Conservation (phyloP, 2,329 filamentous ascomycete species). For the Verticillium tricorpus region DNA sequence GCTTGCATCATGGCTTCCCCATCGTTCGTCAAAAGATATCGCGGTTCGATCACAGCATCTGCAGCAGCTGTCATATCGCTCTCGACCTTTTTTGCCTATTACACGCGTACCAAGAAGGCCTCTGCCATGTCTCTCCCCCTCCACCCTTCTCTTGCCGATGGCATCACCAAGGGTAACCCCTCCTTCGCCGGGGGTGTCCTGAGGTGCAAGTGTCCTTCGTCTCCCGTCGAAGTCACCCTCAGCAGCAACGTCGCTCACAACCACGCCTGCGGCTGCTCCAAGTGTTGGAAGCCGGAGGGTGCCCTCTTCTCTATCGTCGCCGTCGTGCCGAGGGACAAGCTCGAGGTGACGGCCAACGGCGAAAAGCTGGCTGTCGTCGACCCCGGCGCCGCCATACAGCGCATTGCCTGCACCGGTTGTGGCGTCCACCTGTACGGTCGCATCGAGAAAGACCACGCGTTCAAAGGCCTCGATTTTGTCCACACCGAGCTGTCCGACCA, state of each 20-base stretch:
- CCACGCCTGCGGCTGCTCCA: conserved; percentile 67
- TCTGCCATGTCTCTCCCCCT: conserved; percentile 37
- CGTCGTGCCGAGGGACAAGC: conserved; percentile 51
- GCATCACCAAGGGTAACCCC: conserved; percentile 49
- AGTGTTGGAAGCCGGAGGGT: conserved; percentile 65
- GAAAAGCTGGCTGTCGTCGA: conserved; percentile 56
- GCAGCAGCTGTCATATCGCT: background rate
- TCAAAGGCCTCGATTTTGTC: conserved; percentile 67
- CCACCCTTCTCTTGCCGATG: conserved; percentile 60
- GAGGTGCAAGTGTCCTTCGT: conserved; percentile 52
- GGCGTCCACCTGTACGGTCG: conserved; percentile 60
- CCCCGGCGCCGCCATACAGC: conserved; percentile 51
- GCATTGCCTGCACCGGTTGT: conserved; percentile 57
- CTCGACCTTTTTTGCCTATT: background rate
- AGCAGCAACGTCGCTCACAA: conserved; percentile 59
- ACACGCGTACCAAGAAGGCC: background rate
- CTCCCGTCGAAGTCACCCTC: conserved; percentile 55
- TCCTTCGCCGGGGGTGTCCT: conserved; percentile 57
- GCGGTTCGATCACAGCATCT: background rate
- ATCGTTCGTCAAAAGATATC: background rate
- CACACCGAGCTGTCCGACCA: conserved; percentile 56
- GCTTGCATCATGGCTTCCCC: background rate
- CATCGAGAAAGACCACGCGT: conserved; percentile 60
- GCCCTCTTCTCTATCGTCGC: conserved; percentile 61
- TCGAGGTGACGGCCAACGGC: conserved; percentile 53